Evolutionary conservation across 2,329 filamentous ascomycete species (phyloP), one percentile per base, ranked within the genome.

Genomic region (Cladosporium cucumerinum): DNA sequence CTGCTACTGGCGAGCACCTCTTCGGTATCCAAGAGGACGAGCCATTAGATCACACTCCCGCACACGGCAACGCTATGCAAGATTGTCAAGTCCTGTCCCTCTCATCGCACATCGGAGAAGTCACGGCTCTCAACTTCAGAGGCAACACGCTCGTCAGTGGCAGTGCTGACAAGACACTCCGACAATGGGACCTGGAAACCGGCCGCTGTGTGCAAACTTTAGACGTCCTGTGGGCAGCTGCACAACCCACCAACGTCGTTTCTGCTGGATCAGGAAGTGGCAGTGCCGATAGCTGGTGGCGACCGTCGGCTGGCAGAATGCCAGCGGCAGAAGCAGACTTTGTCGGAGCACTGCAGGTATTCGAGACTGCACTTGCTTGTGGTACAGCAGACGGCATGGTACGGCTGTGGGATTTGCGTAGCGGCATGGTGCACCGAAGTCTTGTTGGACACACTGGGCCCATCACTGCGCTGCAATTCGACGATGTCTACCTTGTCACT

Each of bases 371-470:
- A 14, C 83, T 99, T 67, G 95, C 95, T 11, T 98, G 95, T 75
- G 95, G 95, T 71, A 99, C 95, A 14, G 95, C 95, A 0, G 95
- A 99, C 75, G 95, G 95, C 49, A 96, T 98, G 92, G 93, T 99
- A 48, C 85, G 95, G 65, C 81, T 99, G 36, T 99, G 95, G 95
- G 95, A 99, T 87, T 81, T 99, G 72, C 86, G 95, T 69, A 97
- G 92, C 76, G 95, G 95, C 1, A 94, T 97, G 78, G 95, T 99
- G n/a, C 93, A 97, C 78, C 86, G 95, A 65, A 97, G 93, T 77
- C 82, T 99, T 6, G 93, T 99, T 11, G 95, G 95, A 2, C 95
- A 99, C 74, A 99, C 95, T 0, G 94, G 93, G 0, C 91, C 95
- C 0, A 92, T 99, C 63, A 97, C 95, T 4, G 92, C 91, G 73